Percentiles rank a stretch among this genome's conserved stretches.
These are phyloP conservation scores for Penicillium arizonense DNA, from an alignment of 495 filamentous ascomycete genomes.

Conservation along the genomic window DNA sequence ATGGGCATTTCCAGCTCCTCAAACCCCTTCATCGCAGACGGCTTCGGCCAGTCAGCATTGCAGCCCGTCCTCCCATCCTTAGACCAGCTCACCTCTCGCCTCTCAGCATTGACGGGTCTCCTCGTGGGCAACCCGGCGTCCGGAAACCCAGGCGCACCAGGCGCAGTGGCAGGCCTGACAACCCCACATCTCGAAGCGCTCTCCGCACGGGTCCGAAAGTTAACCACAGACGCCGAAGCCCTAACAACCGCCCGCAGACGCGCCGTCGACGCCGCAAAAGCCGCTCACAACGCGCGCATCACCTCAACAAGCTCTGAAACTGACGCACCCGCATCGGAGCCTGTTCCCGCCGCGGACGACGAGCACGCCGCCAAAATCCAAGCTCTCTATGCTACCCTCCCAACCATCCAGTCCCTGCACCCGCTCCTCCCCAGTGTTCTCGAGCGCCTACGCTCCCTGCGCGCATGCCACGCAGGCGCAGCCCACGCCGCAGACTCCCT, in stretches of 20 bases:
- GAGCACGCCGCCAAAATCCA: constrained; percentile 85
- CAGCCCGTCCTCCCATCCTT: constrained; percentile 79
- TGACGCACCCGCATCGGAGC: constrained; percentile 25
- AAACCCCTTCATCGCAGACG: constrained; percentile 60
- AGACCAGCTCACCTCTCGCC: constrained; percentile 54
- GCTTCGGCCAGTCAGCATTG: constrained; percentile 60
- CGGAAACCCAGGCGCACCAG: constrained; percentile 22
- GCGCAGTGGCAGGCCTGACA: constrained; percentile 24
- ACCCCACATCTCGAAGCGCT: constrained; percentile 66
- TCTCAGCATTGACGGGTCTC: constrained; percentile 41
- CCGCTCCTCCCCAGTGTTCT: constrained; percentile 84
- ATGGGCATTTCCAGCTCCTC: constrained; percentile 73
- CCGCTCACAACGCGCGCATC: constrained; percentile 57
- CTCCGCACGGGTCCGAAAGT: constrained; percentile 66
- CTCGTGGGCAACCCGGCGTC: constrained; percentile 41
- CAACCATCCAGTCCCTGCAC: constrained; percentile 82
- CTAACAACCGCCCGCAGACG: constrained; percentile 70
- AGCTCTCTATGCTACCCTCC: constrained; percentile 83
- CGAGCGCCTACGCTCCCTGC: constrained; percentile 79
- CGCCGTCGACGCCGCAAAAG: constrained; percentile 67
- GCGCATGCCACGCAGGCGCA: constrained; percentile 82
- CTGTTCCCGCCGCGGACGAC: constrained; percentile 35
- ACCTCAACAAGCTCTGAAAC: constrained; percentile 40
- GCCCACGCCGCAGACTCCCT: constrained; percentile 80
- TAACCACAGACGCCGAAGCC: constrained; percentile 76